These are phyloP conservation scores for Coemansia sp. DNA, from an alignment of 192 early-diverging fungal genomes.

Conservation along the genomic window DNA sequence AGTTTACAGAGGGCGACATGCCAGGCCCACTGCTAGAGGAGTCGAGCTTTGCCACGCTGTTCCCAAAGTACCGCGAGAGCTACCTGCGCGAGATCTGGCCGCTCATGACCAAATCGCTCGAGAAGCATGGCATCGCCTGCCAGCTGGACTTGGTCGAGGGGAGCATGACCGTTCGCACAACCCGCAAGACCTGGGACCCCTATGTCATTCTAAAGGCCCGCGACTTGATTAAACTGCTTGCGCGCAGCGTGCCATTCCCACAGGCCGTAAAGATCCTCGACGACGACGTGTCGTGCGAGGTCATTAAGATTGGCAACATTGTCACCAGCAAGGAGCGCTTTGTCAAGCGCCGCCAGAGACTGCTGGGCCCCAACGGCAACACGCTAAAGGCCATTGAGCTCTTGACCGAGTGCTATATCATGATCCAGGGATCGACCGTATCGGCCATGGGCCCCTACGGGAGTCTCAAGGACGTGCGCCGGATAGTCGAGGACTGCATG, in stretches of 20 bases:
- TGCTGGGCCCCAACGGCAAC: slow-evolving; percentile 94
- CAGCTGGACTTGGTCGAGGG: slow-evolving; percentile 94
- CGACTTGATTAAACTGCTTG: slow-evolving; percentile 91
- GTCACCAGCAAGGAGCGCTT: slow-evolving; percentile 96
- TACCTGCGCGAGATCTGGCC: slow-evolving; percentile 93
- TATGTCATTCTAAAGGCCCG: slow-evolving; percentile 91
- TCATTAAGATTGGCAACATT: slow-evolving; percentile 97
- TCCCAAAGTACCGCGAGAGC: slow-evolving; percentile 96
- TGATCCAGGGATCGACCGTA: slow-evolving; percentile 99
- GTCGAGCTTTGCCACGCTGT: slow-evolving; percentile 94
- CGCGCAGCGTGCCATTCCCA: slow-evolving; percentile 88
- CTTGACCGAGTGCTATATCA: slow-evolving; percentile 89
- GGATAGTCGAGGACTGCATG: slow-evolving; percentile 95
- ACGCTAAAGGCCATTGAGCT: slow-evolving; percentile 96
- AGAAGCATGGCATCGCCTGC: slow-evolving; percentile 83
- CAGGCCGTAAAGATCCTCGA: slow-evolving; percentile 91
- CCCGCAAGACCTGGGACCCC: slow-evolving; percentile 92
- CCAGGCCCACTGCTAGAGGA: slow-evolving; percentile 80
- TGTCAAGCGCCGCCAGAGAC: slow-evolving; percentile 90
- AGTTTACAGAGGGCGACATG: slow-evolving; percentile 76
- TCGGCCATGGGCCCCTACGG: slow-evolving; percentile 88
- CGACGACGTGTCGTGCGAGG: slow-evolving; percentile 89
- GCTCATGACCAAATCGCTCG: slow-evolving; percentile 75
- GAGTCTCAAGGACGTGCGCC: slow-evolving; percentile 81
- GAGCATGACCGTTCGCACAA: slow-evolving; percentile 96